These are phyloP conservation scores for Helicocarpus griseus DNA, from an alignment of 2,329 filamentous ascomycete genomes.

Conservation along the genomic window DNA sequence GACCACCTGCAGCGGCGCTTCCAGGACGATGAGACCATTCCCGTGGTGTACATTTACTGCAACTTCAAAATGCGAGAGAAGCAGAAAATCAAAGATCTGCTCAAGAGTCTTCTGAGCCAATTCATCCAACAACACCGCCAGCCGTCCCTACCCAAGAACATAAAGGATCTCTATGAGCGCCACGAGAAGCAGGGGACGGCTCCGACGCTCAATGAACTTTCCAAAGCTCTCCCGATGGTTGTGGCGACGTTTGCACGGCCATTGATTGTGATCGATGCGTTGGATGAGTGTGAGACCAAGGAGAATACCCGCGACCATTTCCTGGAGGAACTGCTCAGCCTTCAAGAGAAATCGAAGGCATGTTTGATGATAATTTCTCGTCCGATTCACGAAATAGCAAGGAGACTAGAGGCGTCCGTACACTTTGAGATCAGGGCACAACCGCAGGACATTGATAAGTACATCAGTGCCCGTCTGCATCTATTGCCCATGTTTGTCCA, in stretches of 20 bases:
- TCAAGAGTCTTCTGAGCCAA: not conserved
- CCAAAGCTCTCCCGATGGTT: not conserved
- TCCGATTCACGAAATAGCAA: too few relatives aligned
- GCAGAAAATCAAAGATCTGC: not conserved
- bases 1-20: constrained; percentile 1
- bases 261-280: constrained; percentile 11
- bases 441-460: too few relatives aligned
- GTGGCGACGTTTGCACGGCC: not conserved
- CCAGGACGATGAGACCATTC: not conserved
- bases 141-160: not conserved
- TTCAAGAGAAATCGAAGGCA: too few relatives aligned
- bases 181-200: constrained; percentile 1
- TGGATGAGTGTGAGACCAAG: constrained; percentile 14
- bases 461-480: too few relatives aligned
- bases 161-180: constrained; percentile 4
- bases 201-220: constrained; percentile 5
- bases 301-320: too few relatives aligned
- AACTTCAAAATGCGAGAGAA: not conserved
- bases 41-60: not conserved
- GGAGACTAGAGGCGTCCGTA: too few relatives aligned
- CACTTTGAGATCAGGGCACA: too few relatives aligned
- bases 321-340: too few relatives aligned
- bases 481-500: too few relatives aligned
- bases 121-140: not conserved
- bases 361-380: too few relatives aligned